Evolutionary conservation across 176 grass and related monocot genomes (phyloP).

Genomic region (Carex kokanica): DNA sequence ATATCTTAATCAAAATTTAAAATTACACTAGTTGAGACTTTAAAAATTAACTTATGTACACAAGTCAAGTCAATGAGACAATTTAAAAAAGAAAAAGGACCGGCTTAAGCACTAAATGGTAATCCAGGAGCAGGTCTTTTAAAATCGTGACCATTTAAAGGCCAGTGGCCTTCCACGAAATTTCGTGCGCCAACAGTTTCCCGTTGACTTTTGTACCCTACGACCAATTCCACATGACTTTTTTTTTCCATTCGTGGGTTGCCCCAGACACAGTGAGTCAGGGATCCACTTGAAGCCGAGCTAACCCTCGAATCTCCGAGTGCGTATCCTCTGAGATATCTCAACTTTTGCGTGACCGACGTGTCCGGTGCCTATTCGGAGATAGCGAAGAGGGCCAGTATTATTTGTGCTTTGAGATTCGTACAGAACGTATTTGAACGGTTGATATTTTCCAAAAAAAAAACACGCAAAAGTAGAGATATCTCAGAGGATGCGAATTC

Average conservation of each 20-base stretch:
- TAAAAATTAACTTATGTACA: not conserved
- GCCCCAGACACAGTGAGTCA: not conserved
- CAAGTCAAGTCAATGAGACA: no score
- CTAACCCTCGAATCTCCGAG: not conserved
- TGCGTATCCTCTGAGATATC: no score
- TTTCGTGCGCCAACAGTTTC: slow-evolving; percentile 1
- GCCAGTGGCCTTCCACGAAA: not conserved
- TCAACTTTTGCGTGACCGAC: no score
- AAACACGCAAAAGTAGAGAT: no score
- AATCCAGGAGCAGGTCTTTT: not conserved
- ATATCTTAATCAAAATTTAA: not conserved
- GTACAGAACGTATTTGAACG: no score
- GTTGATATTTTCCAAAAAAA: no score
- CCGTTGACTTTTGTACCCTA: not conserved
- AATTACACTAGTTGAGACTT: not conserved
- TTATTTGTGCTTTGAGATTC: no score
- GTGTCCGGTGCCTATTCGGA: no score
- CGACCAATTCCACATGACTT: not conserved
- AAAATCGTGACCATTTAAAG: not conserved
- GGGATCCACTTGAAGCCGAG: not conserved
- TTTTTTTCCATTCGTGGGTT: not conserved
- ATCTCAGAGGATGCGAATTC: no score
- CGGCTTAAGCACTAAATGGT: not conserved
- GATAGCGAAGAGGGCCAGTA: no score
- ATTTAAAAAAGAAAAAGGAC: not conserved